Conservation (phyloP, 176 grass and related monocot genomes). For the Eleusine indica region DNA sequence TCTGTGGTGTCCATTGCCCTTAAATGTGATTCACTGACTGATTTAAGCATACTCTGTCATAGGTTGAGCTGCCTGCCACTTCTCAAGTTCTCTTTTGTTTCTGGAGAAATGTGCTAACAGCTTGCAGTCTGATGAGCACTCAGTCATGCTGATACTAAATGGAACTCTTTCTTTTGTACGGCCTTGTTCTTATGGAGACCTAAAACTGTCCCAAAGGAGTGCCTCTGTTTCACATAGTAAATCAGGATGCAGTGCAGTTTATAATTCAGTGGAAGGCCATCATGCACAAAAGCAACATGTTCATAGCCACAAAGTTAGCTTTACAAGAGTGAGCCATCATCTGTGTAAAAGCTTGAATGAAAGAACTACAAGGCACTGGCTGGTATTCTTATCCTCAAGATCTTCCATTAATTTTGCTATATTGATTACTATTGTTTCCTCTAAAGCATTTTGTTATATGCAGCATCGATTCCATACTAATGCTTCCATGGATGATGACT, state of each 20-base stretch:
- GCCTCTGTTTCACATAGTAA: background rate
- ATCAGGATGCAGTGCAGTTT: slow-evolving; percentile 32
- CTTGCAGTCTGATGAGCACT: slow-evolving; percentile 39
- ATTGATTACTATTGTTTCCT: background rate
- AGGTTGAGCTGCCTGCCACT: slow-evolving; percentile 20
- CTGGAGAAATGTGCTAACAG: slow-evolving; percentile 37
- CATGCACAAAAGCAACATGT: slow-evolving; percentile 52
- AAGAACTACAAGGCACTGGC: slow-evolving; percentile 61
- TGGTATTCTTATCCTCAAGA: slow-evolving; percentile 42
- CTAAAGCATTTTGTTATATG: slow-evolving; percentile 20
- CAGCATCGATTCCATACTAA: slow-evolving; percentile 81
- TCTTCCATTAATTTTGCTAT: slow-evolving; percentile 21
- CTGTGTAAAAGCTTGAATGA: slow-evolving; percentile 60
- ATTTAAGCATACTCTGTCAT: slow-evolving; percentile 25
- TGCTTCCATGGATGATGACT: slow-evolving; percentile 80
- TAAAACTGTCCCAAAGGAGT: slow-evolving; percentile 29
- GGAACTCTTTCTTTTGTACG: slow-evolving; percentile 29
- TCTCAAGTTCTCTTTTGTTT: background rate
- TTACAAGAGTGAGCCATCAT: slow-evolving; percentile 52
- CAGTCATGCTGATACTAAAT: slow-evolving; percentile 60
- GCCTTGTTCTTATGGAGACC: slow-evolving; percentile 39
- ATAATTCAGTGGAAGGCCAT: slow-evolving; percentile 45
- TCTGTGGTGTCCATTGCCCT: background rate
- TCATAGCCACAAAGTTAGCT: slow-evolving; percentile 51
- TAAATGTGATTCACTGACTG: background rate